Evolutionary conservation across 108 stramenopile genomes (phyloP), one percentile per base, ranked within the genome.

Genomic region (Fragilariopsis cylindrus): DNA sequence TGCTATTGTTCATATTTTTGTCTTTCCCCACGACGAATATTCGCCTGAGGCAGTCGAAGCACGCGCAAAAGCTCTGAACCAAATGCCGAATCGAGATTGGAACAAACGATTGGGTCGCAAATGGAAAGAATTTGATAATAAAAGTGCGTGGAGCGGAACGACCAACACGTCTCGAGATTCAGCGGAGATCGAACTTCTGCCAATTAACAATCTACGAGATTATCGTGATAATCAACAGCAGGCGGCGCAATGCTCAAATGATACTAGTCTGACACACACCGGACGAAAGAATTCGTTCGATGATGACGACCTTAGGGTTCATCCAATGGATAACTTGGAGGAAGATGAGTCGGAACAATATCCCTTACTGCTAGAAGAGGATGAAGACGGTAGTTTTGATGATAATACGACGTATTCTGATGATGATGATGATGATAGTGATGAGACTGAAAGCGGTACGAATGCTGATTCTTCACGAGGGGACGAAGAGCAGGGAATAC

Each of bases 21-120:
- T 96, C n/a, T 99, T 98, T 72, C 91, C 96, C 2, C 97, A 96
- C 78, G 87, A 85, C 49, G 96, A 98, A 67, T 98, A 94, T 70
- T 69, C 79, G 46, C 77, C 86, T 21, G 85, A 90, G 56, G 90
- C 87, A 5, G 85, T 93, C 43, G 75, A 77, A 39, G 85, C 86
- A 13, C 75, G 87, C 57, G 62, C 77, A 42, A 77, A 82, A 76
- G 77, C 82, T 5, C 60, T 79, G 45, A 79, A 82, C 39, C 76
- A 70, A 21, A 63, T 60, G 42, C 75, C 76, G 19, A 74, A 73
- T 46, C 55, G 62, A 30, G 62, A 81, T 45, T 84, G 80, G 79
- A 74, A 84, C 58, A 76, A 77, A 21, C 72, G 76, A 15, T 62
- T 76, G 63, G 83, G 78, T 30, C 49, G 78, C 7, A 76, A 72